A percentile compares a stretch with the other conserved stretches of the same genome.
Conservation (phyloP, 208 protist species). For the Naegleria gruberi region DNA sequence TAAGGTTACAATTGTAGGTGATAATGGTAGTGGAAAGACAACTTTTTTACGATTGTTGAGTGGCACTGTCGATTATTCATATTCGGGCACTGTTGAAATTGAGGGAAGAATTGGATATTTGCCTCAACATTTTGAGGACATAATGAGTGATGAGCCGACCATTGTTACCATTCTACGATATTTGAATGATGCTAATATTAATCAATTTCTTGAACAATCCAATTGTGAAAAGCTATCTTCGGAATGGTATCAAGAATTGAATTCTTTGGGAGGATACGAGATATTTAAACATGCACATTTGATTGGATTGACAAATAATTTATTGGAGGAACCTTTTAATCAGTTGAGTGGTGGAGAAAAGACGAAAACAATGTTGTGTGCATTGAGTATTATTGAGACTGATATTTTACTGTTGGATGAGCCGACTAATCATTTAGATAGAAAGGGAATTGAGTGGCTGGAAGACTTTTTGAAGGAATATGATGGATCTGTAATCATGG, state of each 20-base stretch:
- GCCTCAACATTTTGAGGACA: conserved; percentile 20
- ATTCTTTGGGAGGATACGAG: conserved; percentile 9
- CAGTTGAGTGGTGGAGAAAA: conserved; percentile 19
- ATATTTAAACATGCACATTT: conserved; percentile 16
- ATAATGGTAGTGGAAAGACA: conserved; percentile 41
- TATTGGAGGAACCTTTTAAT: not conserved
- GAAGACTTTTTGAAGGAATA: conserved; percentile 47
- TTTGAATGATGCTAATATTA: not conserved
- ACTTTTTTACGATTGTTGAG: conserved; percentile 36
- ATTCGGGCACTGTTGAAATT: not conserved
- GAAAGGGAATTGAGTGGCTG: conserved; percentile 54
- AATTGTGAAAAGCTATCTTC: not conserved
- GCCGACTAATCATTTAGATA: conserved; percentile 66
- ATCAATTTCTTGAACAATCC: not conserved
- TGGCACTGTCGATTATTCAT: not conserved
- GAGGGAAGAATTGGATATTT: conserved; percentile 21
- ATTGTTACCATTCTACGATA: not conserved
- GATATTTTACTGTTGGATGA: conserved; percentile 63
- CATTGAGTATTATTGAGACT: conserved; percentile 2
- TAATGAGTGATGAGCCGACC: not conserved
- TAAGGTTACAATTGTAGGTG: conserved; percentile 29
- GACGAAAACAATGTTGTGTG: conserved; percentile 7
- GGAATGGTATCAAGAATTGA: conserved; percentile 20
- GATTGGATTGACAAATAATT: conserved; percentile 1
- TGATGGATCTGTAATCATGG: conserved; percentile 41